Percentiles rank a stretch among this genome's conserved stretches.
Evolutionary conservation across 441 rosid species (phyloP).

Genomic region (Aleurites moluccanus): DNA sequence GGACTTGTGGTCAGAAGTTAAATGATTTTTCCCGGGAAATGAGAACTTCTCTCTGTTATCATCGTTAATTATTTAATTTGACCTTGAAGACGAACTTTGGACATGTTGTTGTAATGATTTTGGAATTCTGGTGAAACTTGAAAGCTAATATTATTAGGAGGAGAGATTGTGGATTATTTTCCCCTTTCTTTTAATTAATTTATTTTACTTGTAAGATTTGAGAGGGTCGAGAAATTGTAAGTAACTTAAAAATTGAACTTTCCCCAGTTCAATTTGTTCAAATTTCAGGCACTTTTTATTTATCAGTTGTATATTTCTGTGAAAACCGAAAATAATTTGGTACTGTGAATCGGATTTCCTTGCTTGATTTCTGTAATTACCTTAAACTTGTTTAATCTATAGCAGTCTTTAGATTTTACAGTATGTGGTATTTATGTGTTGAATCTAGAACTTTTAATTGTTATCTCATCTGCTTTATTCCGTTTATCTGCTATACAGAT

Average conservation of each 20-base stretch:
- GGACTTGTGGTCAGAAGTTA: not conserved
- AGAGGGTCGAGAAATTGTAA: not conserved
- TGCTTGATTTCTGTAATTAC: constrained; percentile 9
- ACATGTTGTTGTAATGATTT: not conserved
- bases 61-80: constrained; percentile 4
- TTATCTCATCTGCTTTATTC: constrained; percentile 2
- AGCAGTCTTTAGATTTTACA: not conserved
- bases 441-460: not conserved
- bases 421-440: not conserved
- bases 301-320: not conserved
- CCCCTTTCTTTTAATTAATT: not conserved
- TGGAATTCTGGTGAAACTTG: not conserved
- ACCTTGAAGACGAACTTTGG: not conserved
- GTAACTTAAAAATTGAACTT: not conserved
- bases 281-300: not conserved
- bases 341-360: not conserved
- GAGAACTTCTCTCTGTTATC: not conserved
- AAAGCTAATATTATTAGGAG: too few species aligned
- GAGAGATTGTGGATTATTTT: not conserved
- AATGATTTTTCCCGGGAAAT: not conserved
- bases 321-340: not conserved
- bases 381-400: not conserved
- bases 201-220: not conserved
- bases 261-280: not conserved
- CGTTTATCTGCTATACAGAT: constrained; percentile 23